phyloP scores from a whole-genome alignment of 306 rosid species.

The Alnus glutinosa region DNA sequence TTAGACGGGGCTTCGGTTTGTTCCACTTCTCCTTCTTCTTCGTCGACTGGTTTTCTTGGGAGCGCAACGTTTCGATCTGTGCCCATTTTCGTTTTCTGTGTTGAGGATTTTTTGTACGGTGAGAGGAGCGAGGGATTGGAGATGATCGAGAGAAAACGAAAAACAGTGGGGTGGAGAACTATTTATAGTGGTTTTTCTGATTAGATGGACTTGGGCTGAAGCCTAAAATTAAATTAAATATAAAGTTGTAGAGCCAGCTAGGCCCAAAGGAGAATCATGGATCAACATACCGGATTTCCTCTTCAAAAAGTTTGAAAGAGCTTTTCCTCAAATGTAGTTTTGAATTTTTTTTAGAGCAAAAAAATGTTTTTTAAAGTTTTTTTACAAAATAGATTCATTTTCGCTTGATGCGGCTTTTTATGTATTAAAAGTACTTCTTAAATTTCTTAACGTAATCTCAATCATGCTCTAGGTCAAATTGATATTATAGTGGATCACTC shows the following conservation, averaged over 20 bases:
- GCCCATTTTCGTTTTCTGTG: conserved; percentile 37
- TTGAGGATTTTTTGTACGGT: conserved; percentile 11
- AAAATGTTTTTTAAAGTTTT: too few relatives aligned
- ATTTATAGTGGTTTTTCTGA: neutral
- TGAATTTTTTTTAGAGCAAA: too few relatives aligned
- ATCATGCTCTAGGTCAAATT: too few relatives aligned
- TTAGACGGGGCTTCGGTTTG: conserved; percentile 36
- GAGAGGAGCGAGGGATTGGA: conserved; percentile 14
- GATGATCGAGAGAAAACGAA: neutral
- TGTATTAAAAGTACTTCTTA: too few relatives aligned
- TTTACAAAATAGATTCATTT: too few relatives aligned
- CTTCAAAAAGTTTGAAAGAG: too few relatives aligned
- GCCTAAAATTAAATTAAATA: neutral
- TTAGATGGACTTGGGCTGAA: neutral
- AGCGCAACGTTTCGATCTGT: conserved; percentile 42
- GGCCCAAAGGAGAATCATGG: neutral
- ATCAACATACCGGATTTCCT: too few relatives aligned
- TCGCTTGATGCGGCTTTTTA: too few relatives aligned
- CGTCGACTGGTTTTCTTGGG: conserved; percentile 15
- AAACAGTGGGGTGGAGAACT: neutral
- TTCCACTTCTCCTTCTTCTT: conserved; percentile 31
- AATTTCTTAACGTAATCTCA: too few relatives aligned
- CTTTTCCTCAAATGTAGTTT: too few relatives aligned
- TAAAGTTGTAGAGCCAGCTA: neutral
- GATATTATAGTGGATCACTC: too few relatives aligned